Base-by-base conservation (phyloP, 768 basidiomycete species). In the Pleurotus salmoneostramineus region DNA sequence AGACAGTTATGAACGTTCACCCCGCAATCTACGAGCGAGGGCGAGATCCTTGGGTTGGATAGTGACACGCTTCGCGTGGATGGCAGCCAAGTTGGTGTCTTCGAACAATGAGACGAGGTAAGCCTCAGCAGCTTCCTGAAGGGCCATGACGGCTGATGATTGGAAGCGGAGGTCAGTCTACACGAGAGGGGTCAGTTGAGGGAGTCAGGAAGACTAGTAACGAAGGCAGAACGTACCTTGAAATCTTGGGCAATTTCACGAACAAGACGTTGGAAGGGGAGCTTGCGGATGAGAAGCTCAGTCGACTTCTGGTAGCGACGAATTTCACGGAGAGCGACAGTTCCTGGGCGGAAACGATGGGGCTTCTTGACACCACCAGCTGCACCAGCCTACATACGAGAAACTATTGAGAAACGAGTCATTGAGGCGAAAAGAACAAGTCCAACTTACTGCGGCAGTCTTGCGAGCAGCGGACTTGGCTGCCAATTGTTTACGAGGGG, bases 341-440 rank as follows among this genome's bases (percentile, higher is more conserved):
- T 93, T 75, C 92, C 83, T 47, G 85, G 85, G 65, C 85, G 77
- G 82, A 90, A 91, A 60, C 90, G 83, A 80, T 93, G 91, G 62
- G 90, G 91, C 82, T 93, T 94, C 88, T 93, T 93, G 61, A 93
- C 91, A 81, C 92, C 91, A 78, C 91, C 91, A 62, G 91, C 83
- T 40, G 85, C 73, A 27, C 52, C 52, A 34, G 77, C 71, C 79
- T 75, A 57, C 71, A 78, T 75, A 57, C 14, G 56, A 21, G 6
- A 11, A 11, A 5, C 27, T 58, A 58, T 46, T 37, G 5, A 33
- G n/a, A 51, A 48, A 6, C 5, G 10, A 34, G 3, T 7, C 46
- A 55, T 14, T 14, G 36, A 46, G n/a, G 40, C 58, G 37, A 48
- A 63, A 35, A 12, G n/a, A 34, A n/a, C 10, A 27, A 27, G 21